Percentiles rank a stretch among this genome's conserved stretches.
Evolutionary conservation across 805 yeast species (phyloP).

Genomic region (Schwanniomyces polymorphus): DNA sequence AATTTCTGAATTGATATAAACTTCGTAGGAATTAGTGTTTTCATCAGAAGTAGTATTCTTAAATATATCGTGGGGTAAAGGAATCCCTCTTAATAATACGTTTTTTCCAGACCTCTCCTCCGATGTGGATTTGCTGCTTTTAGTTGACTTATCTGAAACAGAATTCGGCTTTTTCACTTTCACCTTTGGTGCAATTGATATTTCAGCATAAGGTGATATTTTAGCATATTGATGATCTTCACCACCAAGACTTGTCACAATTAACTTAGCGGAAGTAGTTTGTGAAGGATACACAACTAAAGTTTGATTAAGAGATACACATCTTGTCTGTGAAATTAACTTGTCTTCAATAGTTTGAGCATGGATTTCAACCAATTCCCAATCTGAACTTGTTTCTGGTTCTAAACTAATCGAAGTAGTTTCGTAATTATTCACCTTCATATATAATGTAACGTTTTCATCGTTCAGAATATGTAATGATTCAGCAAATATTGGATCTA

Average conservation of each 20-base stretch:
- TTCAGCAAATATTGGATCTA: conserved; percentile 68
- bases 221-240: conserved; percentile 48
- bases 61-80: conserved; percentile 52
- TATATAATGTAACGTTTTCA: conserved; percentile 35
- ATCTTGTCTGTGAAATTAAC: conserved; percentile 77
- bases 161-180: conserved; percentile 23
- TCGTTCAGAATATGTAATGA: conserved; percentile 47
- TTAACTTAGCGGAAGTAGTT: conserved; percentile 61
- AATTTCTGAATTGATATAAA: conserved; percentile 46
- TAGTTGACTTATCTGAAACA: conserved; percentile 23
- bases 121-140: conserved; percentile 16
- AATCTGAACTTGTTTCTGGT: conserved; percentile 75
- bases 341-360: conserved; percentile 74
- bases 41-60: conserved; percentile 13
- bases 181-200: conserved; percentile 70
- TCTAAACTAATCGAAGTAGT: conserved; percentile 71
- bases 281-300: conserved; percentile 68
- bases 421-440: conserved; percentile 49
- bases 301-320: conserved; percentile 58
- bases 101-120: conserved; percentile 28
- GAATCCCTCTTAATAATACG: conserved; percentile 51
- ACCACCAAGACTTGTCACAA: conserved; percentile 44
- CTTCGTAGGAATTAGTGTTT: conserved; percentile 34
- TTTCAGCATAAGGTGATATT: conserved; percentile 63
- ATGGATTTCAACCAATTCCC: conserved; percentile 88